Evolutionary conservation across 306 rosid genomes (phyloP).

Genomic region (Myrica gale): DNA sequence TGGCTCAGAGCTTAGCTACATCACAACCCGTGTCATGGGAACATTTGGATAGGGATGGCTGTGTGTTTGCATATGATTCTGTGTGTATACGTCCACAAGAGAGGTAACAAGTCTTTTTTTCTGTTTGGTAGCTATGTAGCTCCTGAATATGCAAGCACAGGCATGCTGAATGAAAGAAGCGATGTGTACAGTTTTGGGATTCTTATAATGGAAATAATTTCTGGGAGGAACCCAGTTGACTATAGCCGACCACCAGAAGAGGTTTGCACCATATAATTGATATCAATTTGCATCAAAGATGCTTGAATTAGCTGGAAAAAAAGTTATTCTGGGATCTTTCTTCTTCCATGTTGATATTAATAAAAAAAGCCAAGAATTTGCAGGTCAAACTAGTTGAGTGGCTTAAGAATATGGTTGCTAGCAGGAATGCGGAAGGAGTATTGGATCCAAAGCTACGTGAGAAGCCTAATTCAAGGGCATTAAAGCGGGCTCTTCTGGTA

Average conservation of each 20-base stretch:
- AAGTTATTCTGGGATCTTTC: conserved; percentile 1
- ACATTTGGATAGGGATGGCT: conserved; percentile 70
- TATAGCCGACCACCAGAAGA: conserved; percentile 71
- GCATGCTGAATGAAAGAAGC: conserved; percentile 86
- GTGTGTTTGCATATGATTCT: neutral
- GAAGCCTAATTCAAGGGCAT: conserved; percentile 71
- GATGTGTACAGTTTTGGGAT: conserved; percentile 86
- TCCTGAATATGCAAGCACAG: conserved; percentile 91
- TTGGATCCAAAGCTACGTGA: conserved; percentile 79
- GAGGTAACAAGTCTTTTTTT: conserved; percentile 8
- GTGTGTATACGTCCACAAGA: neutral
- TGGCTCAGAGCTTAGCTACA: conserved; percentile 68
- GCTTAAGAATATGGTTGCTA: conserved; percentile 84
- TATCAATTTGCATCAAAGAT: conserved; percentile 8
- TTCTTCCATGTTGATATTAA: conserved; percentile 9
- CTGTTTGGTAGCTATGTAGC: conserved; percentile 73
- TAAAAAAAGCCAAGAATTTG: conserved; percentile 24
- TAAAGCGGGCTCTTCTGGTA: conserved; percentile 82
- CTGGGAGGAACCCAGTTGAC: conserved; percentile 94
- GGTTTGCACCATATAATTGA: conserved; percentile 39
- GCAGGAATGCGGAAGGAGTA: conserved; percentile 74
- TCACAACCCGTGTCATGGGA: conserved; percentile 95
- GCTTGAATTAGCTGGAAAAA: neutral
- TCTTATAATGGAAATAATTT: conserved; percentile 82
- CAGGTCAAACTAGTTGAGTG: conserved; percentile 89